phyloP scores from a whole-genome alignment of 495 filamentous ascomycete species.

The Mycothermus thermophilus region DNA sequence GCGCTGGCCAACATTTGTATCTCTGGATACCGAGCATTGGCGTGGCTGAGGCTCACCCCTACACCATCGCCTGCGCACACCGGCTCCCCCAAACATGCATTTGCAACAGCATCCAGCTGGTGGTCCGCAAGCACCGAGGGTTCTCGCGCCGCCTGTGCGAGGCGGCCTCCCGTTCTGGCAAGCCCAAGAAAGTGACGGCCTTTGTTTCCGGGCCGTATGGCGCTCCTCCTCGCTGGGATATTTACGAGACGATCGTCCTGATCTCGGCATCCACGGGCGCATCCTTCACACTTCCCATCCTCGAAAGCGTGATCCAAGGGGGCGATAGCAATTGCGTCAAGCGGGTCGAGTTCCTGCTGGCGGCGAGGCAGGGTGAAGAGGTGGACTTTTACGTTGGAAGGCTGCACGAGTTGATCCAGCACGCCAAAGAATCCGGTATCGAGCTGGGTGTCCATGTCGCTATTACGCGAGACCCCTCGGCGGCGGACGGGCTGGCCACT shows the following conservation, averaged over 20 bases:
- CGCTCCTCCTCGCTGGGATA: slow-evolving; percentile 38
- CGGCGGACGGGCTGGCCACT: too few relatives aligned
- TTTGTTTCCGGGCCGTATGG: slow-evolving; percentile 47
- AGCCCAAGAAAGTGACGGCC: slow-evolving; percentile 26
- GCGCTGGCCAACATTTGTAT: slow-evolving; percentile 66
- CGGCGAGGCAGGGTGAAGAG: slow-evolving; percentile 55
- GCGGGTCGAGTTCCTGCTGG: slow-evolving; percentile 56
- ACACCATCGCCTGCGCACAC: slow-evolving; percentile 53
- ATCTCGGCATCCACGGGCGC: slow-evolving; percentile 46
- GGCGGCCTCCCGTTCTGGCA: slow-evolving; percentile 40
- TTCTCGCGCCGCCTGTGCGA: slow-evolving; percentile 54
- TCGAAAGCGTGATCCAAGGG: slow-evolving; percentile 38
- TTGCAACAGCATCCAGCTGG: slow-evolving; percentile 53
- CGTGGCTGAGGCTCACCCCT: slow-evolving; percentile 64
- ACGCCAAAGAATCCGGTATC: slow-evolving; percentile 34
- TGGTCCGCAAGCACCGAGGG: slow-evolving; percentile 56
- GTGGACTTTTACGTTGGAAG: slow-evolving; percentile 54
- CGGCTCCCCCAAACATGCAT: slow-evolving; percentile 30
- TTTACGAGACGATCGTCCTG: slow-evolving; percentile 45
- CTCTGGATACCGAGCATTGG: slow-evolving; percentile 56
- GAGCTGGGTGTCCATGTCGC: slow-evolving; percentile 34
- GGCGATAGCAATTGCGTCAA: slow-evolving; percentile 41
- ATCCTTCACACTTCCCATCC: slow-evolving; percentile 41
- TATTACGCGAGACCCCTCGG: slow-evolving; percentile 37
- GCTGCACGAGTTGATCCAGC: slow-evolving; percentile 42